Conservation (phyloP, 75 land plant species). For the Isoetes taiwanensis region DNA sequence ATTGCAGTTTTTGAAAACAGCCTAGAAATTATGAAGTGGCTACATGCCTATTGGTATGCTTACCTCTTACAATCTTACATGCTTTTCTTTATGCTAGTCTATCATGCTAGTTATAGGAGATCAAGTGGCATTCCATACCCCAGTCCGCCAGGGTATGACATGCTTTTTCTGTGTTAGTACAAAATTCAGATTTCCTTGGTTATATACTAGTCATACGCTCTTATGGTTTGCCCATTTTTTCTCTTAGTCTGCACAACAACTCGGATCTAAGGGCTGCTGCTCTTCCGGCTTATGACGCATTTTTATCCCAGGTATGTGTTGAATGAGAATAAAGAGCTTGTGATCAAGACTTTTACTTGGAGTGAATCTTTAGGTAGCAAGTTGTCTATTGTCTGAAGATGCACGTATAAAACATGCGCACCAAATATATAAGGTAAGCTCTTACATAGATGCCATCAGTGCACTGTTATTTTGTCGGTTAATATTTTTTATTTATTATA, state of each 20-base stretch:
- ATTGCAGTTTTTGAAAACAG: constrained; percentile 26
- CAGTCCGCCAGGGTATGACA: too few species aligned
- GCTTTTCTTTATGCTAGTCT: not conserved
- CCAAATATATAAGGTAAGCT: constrained; percentile 24
- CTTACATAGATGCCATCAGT: not conserved
- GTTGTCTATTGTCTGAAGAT: constrained; percentile 21
- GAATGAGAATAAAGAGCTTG: not conserved
- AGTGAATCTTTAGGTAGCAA: constrained; percentile 17
- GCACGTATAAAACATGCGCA: constrained; percentile 21
- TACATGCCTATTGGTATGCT: constrained; percentile 34
- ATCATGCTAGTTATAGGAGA: not conserved
- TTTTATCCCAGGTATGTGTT: constrained; percentile 27
- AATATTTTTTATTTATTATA: not conserved
- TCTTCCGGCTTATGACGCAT: constrained; percentile 26
- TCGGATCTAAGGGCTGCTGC: constrained; percentile 29
- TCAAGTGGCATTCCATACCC: too few species aligned
- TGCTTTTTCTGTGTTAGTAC: too few species aligned
- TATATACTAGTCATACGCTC: too few species aligned
- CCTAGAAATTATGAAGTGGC: constrained; percentile 21
- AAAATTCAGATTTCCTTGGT: too few species aligned
- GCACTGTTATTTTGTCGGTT: not conserved
- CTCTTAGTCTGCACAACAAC: constrained; percentile 29
- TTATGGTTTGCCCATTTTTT: too few species aligned
- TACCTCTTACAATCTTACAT: too few species aligned
- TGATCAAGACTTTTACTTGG: too few species aligned